Base-by-base conservation (phyloP, 2,329 filamentous ascomycete species). In the Epichloe hybrida region DNA sequence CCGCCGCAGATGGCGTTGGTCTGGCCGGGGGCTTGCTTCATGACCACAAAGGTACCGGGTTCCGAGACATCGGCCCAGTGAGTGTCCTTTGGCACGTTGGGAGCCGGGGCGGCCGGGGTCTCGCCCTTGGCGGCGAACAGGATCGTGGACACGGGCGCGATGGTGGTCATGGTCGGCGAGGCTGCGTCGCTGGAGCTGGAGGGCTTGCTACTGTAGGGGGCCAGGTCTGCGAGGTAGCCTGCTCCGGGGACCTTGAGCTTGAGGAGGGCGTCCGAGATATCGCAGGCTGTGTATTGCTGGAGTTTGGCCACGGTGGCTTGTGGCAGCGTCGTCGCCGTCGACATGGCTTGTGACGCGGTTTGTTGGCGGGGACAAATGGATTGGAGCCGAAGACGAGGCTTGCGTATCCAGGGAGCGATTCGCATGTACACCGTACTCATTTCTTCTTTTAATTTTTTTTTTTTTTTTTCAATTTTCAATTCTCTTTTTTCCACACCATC, bases 1-100 rank as follows among this genome's bases (percentile, higher is more conserved):
- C 85, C 85, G n/a, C 86, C 86, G 5, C 86, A 74, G 7, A 86
- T 75, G 5, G 85, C 85, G 64, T 85, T 87, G 48, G 73, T 74
- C 62, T 88, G 83, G 1, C 71, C 73, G 0, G 69, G 59, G 0
- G 84, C 82, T 59, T 88, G 84, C 54, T 79, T 76, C 52, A 88
- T 73, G 4, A 89, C 68, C 4, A 82, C 77, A 49, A 88, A 73
- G 1, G 80, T 83, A 7, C 72, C 75, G 0, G 74, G 68, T 27
- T 76, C 66, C 1, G 79, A 75, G 41, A 79, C 67, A 64, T 90
- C 86, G 38, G 81, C 82, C 75, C 82, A 89, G 58, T 88, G 85
- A 6, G 72, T 76, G 7, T 72, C 75, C 3, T 69, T 58, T 1
- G 80, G 77, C 44, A 86, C 76, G 50, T 81, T 81, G 60, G 55